Percentiles rank a stretch among this genome's conserved stretches.
Evolutionary conservation across 768 basidiomycete genomes (phyloP).

Genomic region (Mycena polygramma): DNA sequence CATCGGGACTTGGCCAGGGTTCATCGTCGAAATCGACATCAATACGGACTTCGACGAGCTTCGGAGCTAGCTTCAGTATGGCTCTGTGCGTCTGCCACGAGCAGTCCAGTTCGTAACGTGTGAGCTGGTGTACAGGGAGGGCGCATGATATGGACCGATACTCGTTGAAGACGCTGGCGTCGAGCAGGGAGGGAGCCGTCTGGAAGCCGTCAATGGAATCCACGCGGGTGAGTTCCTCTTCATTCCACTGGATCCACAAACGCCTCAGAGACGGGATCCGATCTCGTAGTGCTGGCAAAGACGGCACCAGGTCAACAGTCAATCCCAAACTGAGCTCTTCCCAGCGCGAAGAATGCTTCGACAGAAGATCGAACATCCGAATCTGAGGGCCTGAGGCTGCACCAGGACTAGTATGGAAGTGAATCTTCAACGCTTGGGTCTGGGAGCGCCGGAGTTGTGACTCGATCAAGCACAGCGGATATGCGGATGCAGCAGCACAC

Average conservation of each 20-base stretch:
- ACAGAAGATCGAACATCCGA: background rate
- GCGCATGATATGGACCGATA: no score
- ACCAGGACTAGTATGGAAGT: background rate
- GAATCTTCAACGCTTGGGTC: background rate
- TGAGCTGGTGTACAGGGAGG: no score
- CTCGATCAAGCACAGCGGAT: background rate
- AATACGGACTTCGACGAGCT: no score
- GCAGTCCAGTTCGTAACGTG: no score
- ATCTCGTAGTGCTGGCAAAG: background rate
- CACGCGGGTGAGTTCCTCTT: no score
- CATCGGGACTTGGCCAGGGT: no score
- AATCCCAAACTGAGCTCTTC: constrained; percentile 12
- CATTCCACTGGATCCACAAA: constrained; percentile 10
- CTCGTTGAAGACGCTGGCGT: no score
- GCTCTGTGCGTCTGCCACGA: no score
- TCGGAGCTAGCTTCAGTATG: no score
- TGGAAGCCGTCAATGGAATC: constrained; percentile 5
- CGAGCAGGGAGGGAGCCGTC: background rate
- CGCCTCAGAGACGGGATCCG: background rate
- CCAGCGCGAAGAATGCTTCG: constrained; percentile 4
- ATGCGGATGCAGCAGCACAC: background rate
- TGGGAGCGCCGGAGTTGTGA: background rate
- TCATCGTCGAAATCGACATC: no score
- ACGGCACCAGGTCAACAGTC: background rate
- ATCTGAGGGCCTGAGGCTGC: background rate